Evolutionary conservation across 2,329 filamentous ascomycete genomes (phyloP).

Genomic region (Harringtonia aguacate): DNA sequence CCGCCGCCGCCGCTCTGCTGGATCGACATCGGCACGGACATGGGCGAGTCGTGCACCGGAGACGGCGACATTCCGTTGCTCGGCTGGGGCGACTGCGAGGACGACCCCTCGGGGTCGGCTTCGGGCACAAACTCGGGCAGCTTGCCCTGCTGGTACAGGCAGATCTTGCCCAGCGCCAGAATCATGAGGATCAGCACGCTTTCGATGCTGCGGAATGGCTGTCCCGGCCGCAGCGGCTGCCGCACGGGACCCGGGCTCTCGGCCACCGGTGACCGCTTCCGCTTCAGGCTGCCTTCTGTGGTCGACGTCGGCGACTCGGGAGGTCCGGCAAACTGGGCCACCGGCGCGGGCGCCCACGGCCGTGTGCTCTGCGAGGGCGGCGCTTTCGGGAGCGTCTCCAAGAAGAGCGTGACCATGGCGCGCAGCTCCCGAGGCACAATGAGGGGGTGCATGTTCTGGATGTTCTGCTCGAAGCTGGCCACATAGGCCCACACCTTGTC

Average conservation of each 20-base stretch:
- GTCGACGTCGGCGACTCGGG: not conserved
- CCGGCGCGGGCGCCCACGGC: constrained; percentile 7
- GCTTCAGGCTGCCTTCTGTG: constrained; percentile 29
- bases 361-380: not conserved
- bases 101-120: constrained; percentile 18
- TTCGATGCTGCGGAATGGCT: constrained; percentile 56
- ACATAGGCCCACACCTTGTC: constrained; percentile 42
- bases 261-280: constrained; percentile 41
- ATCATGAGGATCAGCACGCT: constrained; percentile 77
- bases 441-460: constrained; percentile 56
- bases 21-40: not conserved
- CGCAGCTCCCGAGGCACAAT: constrained; percentile 42
- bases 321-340: constrained; percentile 19
- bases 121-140: constrained; percentile 50
- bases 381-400: constrained; percentile 21
- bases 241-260: constrained; percentile 14
- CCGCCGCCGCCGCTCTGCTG: not conserved
- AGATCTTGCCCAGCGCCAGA: constrained; percentile 79
- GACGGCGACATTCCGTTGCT: constrained; percentile 42
- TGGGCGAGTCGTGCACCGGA: constrained; percentile 44
- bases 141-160: constrained; percentile 36
- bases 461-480: constrained; percentile 46
- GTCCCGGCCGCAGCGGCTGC: constrained; percentile 27
- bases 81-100: constrained; percentile 23
- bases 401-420: constrained; percentile 40